A percentile compares a stretch with the other conserved stretches of the same genome.
Conservation (phyloP, 208 protist genomes). For the Lotmaria passim region DNA sequence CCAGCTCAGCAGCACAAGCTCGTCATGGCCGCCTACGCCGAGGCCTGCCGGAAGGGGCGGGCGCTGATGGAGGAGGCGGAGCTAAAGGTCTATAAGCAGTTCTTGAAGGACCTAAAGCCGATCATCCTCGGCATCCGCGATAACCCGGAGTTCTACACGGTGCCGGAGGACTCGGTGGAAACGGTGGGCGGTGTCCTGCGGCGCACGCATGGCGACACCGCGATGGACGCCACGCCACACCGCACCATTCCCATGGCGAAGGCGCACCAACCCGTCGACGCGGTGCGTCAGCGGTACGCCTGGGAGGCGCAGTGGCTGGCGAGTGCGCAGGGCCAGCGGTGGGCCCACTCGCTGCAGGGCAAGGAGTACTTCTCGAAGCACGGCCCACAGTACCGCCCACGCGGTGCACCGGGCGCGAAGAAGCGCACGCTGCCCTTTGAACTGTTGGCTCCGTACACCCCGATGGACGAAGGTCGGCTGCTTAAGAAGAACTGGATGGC, state of each 20-base stretch:
- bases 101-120: slow-evolving; percentile 88
- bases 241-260: slow-evolving; percentile 88
- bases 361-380: slow-evolving; percentile 87
- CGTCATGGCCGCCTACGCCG: slow-evolving; percentile 82
- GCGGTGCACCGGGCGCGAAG: slow-evolving; percentile 87
- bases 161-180: slow-evolving; percentile 71
- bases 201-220: slow-evolving; percentile 3
- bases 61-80: slow-evolving; percentile 89
- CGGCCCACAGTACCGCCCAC: slow-evolving; percentile 66
- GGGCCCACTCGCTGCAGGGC: slow-evolving; percentile 73
- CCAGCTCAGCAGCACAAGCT: slow-evolving; percentile 66
- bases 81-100: slow-evolving; percentile 91
- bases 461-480: slow-evolving; percentile 89
- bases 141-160: slow-evolving; percentile 93
- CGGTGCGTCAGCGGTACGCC: slow-evolving; percentile 60
- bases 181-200: slow-evolving; percentile 74
- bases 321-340: slow-evolving; percentile 60
- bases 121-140: slow-evolving; percentile 92
- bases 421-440: slow-evolving; percentile 69
- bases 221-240: slow-evolving; percentile 24
- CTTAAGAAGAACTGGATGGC: slow-evolving; percentile 90
- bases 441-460: slow-evolving; percentile 83
- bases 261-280: slow-evolving; percentile 73
- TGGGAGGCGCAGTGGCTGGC: slow-evolving; percentile 81
- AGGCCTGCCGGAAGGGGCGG: slow-evolving; percentile 74